phyloP scores from a whole-genome alignment of 1,139 yeast species.

The Pichia norvegensis region DNA sequence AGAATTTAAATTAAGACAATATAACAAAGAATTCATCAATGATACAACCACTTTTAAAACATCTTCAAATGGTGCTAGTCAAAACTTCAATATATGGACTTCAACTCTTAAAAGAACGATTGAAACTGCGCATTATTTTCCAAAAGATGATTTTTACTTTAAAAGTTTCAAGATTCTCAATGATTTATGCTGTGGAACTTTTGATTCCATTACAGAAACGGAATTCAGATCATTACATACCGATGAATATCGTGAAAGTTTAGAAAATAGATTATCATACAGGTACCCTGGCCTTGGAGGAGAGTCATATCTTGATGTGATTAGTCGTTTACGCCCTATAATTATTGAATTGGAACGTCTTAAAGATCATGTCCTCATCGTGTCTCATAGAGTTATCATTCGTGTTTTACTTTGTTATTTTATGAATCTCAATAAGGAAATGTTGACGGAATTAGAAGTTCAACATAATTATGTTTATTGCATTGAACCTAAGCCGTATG shows the following conservation, averaged over 20 bases:
- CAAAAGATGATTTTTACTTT: constrained; percentile 23
- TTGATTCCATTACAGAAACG: constrained; percentile 26
- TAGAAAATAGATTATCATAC: constrained; percentile 25
- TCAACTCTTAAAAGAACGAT: constrained; percentile 26
- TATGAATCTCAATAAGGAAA: constrained; percentile 28
- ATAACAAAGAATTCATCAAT: constrained; percentile 25
- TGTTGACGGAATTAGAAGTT: constrained; percentile 31
- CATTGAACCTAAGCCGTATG: constrained; percentile 31
- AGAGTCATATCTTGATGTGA: constrained; percentile 30
- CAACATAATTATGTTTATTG: constrained; percentile 29
- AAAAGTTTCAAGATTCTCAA: constrained; percentile 29
- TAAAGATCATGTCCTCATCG: constrained; percentile 28
- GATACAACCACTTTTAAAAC: constrained; percentile 20
- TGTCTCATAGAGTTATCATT: constrained; percentile 30
- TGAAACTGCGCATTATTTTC: constrained; percentile 27
- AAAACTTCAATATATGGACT: constrained; percentile 29
- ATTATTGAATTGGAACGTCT: constrained; percentile 29
- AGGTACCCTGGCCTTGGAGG: constrained; percentile 31
- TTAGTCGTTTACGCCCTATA: constrained; percentile 28
- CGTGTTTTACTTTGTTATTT: constrained; percentile 29
- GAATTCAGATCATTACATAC: constrained; percentile 23
- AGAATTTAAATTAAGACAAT: constrained; percentile 27
- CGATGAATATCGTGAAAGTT: constrained; percentile 23
- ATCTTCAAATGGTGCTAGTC: constrained; percentile 14
- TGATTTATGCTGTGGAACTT: constrained; percentile 28